These are phyloP conservation scores for Nicotiana rustica DNA, from an alignment of 305 asterid species.

Conservation along the genomic window DNA sequence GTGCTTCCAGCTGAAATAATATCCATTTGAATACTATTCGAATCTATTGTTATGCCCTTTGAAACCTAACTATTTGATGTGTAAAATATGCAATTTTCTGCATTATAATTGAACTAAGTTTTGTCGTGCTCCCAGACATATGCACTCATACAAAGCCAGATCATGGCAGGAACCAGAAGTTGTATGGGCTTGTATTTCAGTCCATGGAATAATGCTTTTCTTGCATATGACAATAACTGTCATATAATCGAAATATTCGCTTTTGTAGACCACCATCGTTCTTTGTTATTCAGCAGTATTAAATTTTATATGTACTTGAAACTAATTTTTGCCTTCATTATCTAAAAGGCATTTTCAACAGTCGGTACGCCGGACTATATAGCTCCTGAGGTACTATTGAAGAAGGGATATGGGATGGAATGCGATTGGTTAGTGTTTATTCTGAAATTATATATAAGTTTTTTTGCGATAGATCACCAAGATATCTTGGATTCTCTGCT, in stretches of 20 bases:
- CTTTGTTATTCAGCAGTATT: constrained; percentile 11
- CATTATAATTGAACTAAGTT: neutral
- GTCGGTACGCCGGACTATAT: constrained; percentile 98
- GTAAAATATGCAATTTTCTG: neutral
- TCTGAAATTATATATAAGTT: constrained; percentile 6
- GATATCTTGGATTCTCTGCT: constrained; percentile 21
- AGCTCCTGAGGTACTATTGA: constrained; percentile 92
- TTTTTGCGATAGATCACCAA: constrained; percentile 14
- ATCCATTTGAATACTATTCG: neutral
- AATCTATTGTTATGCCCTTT: neutral
- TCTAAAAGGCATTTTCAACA: constrained; percentile 87
- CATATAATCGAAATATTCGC: neutral
- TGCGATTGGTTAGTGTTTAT: constrained; percentile 84
- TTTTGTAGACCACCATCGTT: neutral
- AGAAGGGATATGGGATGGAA: constrained; percentile 96
- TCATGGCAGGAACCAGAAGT: constrained; percentile 3
- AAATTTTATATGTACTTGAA: neutral
- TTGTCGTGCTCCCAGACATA: constrained; percentile 3
- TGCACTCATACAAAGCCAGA: neutral
- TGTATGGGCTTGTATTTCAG: constrained; percentile 4
- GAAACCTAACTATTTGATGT: constrained; percentile 1
- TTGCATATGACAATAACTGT: neutral
- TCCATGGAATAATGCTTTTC: neutral
- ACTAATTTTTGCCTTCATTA: constrained; percentile 32
- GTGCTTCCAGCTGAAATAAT: neutral